Percentiles rank a stretch among this genome's conserved stretches.
Evolutionary conservation across 108 stramenopile species (phyloP).

Genomic region (Epithemia pelagica): DNA sequence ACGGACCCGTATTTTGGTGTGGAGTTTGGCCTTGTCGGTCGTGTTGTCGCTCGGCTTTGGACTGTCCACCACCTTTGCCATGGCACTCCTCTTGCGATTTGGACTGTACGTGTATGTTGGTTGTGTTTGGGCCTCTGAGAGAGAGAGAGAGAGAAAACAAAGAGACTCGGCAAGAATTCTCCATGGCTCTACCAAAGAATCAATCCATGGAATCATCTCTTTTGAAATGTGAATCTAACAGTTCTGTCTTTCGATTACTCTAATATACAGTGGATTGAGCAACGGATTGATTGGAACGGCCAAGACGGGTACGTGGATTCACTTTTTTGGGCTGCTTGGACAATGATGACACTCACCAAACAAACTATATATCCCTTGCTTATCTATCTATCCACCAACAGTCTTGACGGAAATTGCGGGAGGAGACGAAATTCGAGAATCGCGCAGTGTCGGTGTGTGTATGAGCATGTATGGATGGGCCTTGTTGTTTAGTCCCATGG

Average conservation of each 20-base stretch:
- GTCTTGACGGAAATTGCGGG: background rate
- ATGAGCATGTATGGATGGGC: slow-evolving; percentile 45
- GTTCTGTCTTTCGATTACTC: too few relatives aligned
- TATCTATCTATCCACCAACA: background rate
- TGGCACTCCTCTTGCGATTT: slow-evolving; percentile 40
- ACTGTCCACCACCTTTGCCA: slow-evolving; percentile 25
- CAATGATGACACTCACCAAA: background rate
- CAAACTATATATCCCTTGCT: background rate
- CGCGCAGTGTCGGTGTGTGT: slow-evolving; percentile 34
- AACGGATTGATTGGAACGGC: slow-evolving; percentile 44
- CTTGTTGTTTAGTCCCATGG: slow-evolving; percentile 47
- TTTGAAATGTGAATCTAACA: too few relatives aligned
- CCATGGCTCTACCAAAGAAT: too few relatives aligned
- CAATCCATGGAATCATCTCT: too few relatives aligned
- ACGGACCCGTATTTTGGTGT: slow-evolving; percentile 36
- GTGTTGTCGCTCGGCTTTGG: slow-evolving; percentile 52
- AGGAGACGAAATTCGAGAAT: slow-evolving; percentile 18
- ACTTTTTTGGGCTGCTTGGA: background rate
- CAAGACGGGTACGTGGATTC: slow-evolving; percentile 42
- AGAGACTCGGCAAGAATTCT: too few relatives aligned
- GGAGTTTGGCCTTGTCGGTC: slow-evolving; percentile 27
- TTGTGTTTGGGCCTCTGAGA: background rate
- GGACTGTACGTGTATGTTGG: slow-evolving; percentile 4
- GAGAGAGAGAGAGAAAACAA: background rate
- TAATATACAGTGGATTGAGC: slow-evolving; percentile 30